Conservation (phyloP, 2,329 filamentous ascomycete genomes). For the Arthrobotrys sphaeroides region DNA sequence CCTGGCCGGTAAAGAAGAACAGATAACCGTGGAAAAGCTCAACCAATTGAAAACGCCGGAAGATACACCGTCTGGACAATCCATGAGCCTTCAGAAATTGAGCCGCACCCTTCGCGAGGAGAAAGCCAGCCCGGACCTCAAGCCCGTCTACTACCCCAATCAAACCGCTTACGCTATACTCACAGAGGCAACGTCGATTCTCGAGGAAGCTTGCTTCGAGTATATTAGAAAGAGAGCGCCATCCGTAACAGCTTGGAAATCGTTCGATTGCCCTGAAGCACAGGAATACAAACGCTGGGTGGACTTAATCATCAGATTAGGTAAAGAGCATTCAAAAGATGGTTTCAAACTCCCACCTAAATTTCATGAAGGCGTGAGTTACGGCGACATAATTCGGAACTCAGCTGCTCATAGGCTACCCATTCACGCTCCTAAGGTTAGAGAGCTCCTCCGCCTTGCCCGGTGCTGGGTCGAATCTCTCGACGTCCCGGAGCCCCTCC, state of each 20-base stretch:
- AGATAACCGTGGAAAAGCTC: constrained; percentile 7
- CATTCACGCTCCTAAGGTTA: constrained; percentile 40
- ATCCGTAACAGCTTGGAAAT: constrained; percentile 16
- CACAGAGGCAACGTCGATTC: constrained; percentile 31
- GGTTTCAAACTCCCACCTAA: constrained; percentile 19
- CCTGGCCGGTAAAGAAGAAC: background rate
- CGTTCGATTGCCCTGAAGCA: constrained; percentile 43
- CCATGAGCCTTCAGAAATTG: constrained; percentile 9
- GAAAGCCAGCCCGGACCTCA: constrained; percentile 26
- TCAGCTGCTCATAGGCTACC: constrained; percentile 43
- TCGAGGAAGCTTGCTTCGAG: constrained; percentile 37
- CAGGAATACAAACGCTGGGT: constrained; percentile 47
- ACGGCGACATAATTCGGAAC: constrained; percentile 44
- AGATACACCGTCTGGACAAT: background rate
- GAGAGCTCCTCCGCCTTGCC: constrained; percentile 13
- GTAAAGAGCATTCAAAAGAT: constrained; percentile 13
- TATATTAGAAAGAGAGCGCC: constrained; percentile 24
- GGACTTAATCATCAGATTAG: constrained; percentile 24
- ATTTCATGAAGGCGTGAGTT: constrained; percentile 12
- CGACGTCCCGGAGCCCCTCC: constrained; percentile 6
- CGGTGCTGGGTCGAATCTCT: constrained; percentile 24
- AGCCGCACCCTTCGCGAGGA: constrained; percentile 10
- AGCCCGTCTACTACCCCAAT: constrained; percentile 32
- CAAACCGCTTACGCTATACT: constrained; percentile 33
- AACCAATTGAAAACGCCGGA: constrained; percentile 1